Evolutionary conservation across 306 rosid species (phyloP).

Genomic region (Acmispon strigosus): DNA sequence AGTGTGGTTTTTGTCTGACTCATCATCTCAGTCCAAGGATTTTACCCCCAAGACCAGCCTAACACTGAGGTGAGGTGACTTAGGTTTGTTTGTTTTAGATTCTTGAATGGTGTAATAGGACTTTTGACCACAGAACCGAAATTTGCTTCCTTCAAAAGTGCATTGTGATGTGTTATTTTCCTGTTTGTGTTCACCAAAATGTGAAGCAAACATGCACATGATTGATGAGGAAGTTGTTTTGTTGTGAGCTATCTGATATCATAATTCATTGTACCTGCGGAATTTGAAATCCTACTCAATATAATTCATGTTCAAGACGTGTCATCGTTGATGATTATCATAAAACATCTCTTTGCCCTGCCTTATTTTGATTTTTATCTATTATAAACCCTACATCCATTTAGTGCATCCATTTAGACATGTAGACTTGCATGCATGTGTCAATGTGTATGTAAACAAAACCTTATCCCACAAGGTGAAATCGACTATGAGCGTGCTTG

Average conservation of each 20-base stretch:
- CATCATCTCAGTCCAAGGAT: conserved; percentile 7
- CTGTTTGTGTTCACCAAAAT: conserved; percentile 1
- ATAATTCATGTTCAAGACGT: neutral
- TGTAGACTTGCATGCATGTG: neutral
- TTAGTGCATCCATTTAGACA: neutral
- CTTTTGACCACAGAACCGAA: neutral
- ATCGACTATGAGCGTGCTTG: too few species aligned
- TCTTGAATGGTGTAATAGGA: conserved; percentile 12
- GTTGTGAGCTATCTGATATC: conserved; percentile 8
- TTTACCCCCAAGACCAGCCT: neutral
- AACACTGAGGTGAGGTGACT: conserved; percentile 13
- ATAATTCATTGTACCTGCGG: conserved; percentile 22
- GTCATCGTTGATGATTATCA: neutral
- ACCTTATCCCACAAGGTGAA: too few species aligned
- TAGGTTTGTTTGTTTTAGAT: neutral
- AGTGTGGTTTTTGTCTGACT: neutral
- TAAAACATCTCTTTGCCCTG: neutral
- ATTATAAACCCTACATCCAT: neutral
- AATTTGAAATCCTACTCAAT: conserved; percentile 7
- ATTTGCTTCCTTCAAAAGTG: neutral
- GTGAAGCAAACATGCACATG: conserved; percentile 15
- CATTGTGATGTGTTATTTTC: neutral
- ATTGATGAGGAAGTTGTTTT: conserved; percentile 17
- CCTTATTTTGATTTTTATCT: neutral
- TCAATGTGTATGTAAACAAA: too few species aligned